Evolutionary conservation across 768 basidiomycete species (phyloP).

Genomic region (Galerina sulciceps): DNA sequence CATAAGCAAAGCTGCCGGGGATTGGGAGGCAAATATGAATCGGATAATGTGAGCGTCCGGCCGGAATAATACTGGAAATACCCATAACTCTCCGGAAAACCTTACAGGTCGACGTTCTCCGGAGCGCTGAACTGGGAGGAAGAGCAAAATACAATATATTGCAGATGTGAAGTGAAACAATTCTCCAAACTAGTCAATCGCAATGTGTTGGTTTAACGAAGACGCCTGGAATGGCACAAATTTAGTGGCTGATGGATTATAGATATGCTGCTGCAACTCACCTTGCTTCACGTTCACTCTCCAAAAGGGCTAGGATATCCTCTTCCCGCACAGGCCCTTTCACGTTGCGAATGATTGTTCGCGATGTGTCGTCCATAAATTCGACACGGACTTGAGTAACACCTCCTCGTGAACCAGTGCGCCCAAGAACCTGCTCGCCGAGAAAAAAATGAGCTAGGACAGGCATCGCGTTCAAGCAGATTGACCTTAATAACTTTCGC

Average conservation of each 20-base stretch:
- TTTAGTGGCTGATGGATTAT: constrained; percentile 4
- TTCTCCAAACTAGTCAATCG: constrained; percentile 14
- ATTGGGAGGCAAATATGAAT: constrained; percentile 16
- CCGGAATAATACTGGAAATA: constrained; percentile 17
- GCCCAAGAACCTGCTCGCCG: constrained; percentile 81
- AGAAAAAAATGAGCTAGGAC: constrained; percentile 14
- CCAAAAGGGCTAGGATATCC: constrained; percentile 95
- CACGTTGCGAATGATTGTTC: constrained; percentile 98
- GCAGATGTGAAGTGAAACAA: constrained; percentile 22
- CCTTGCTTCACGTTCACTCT: constrained; percentile 99
- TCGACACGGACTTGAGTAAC: constrained; percentile 99
- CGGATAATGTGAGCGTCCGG: constrained; percentile 20
- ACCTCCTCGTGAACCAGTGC: constrained; percentile 98
- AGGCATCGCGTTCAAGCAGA: constrained; percentile 1
- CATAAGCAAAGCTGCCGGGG: constrained; percentile 21
- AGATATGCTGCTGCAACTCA: constrained; percentile 32
- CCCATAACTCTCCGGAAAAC: constrained; percentile 9
- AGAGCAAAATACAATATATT: constrained; percentile 30
- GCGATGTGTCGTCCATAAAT: constrained; percentile 96
- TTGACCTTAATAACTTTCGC: constrained; percentile 95
- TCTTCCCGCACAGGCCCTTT: constrained; percentile 96
- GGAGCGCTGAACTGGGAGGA: not conserved
- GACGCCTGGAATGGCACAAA: constrained; percentile 16
- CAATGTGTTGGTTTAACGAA: constrained; percentile 22
- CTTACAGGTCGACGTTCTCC: constrained; percentile 10